phyloP scores from a whole-genome alignment of 2,329 filamentous ascomycete species.

The Echinosphaeria canescens region DNA sequence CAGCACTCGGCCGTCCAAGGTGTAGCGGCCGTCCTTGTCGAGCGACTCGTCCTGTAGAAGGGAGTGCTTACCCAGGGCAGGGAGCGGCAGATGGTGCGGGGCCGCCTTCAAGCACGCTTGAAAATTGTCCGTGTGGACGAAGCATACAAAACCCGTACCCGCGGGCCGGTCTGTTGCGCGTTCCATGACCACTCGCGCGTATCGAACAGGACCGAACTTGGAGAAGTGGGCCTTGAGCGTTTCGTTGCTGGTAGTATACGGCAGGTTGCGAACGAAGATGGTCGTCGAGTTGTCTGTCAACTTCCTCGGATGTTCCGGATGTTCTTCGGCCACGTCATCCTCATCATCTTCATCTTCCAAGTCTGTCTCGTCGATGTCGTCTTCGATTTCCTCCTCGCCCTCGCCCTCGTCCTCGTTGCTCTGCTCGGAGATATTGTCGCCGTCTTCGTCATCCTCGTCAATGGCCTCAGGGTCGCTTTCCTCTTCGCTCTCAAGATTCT shows the following conservation, averaged over 20 bases:
- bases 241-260: constrained; percentile 72
- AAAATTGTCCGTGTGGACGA: constrained; percentile 57
- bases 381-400: constrained; percentile 19
- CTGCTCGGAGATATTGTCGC: constrained; percentile 18
- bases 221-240: constrained; percentile 66
- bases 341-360: constrained; percentile 19
- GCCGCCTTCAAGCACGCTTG: constrained; percentile 55
- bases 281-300: constrained; percentile 49
- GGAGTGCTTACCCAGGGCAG: constrained; percentile 44
- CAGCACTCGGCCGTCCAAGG: constrained; percentile 71
- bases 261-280: constrained; percentile 83
- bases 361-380: constrained; percentile 17
- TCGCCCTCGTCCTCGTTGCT: constrained; percentile 14
- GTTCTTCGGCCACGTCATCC: constrained; percentile 17
- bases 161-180: constrained; percentile 66
- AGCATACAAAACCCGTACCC: constrained; percentile 91
- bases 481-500: too few species aligned
- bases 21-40: constrained; percentile 72
- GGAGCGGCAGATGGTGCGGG: constrained; percentile 31
- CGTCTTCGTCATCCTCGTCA: constrained; percentile 32
- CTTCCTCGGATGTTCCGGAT: constrained; percentile 14
- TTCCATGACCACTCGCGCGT: constrained; percentile 82
- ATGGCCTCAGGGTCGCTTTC: constrained; percentile 25
- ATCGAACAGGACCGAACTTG: constrained; percentile 74
- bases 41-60: constrained; percentile 71